Percentiles rank a stretch among this genome's conserved stretches.
Conservation (phyloP, 225 moss, liverwort and hornwort species). For the Pseudisothecium myosuroides region DNA sequence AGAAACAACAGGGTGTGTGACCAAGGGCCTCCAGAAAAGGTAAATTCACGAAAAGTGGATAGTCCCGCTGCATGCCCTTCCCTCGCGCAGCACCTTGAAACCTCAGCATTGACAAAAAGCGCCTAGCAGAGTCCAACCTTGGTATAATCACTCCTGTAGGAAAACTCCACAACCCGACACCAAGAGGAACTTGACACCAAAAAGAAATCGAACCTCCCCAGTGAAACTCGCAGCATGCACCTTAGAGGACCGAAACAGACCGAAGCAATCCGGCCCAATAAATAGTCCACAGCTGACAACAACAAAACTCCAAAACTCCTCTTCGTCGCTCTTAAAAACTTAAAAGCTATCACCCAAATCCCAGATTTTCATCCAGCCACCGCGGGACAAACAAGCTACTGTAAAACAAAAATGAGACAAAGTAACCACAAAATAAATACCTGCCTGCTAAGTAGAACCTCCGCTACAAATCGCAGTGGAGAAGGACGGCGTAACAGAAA, state of each 20-base stretch:
- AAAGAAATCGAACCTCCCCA: background rate
- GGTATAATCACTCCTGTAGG: background rate
- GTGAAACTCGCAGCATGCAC: background rate
- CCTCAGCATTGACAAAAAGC: background rate
- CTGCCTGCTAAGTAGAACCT: background rate
- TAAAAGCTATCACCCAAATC: background rate
- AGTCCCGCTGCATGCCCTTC: background rate
- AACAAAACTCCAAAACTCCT: background rate
- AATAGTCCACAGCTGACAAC: background rate
- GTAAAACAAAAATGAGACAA: background rate
- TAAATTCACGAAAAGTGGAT: background rate
- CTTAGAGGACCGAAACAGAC: background rate
- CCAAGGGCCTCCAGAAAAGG: background rate
- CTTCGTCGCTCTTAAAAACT: background rate
- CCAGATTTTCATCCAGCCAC: background rate
- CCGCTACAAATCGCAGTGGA: background rate
- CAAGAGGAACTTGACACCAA: background rate
- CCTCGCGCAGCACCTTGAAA: background rate
- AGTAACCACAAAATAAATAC: background rate
- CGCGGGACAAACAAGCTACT: background rate
- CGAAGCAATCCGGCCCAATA: background rate
- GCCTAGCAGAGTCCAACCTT: background rate
- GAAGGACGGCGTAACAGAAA: background rate
- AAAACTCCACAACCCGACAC: constrained; percentile 2
- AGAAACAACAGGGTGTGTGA: background rate